These are phyloP conservation scores for Cyclostephanos tholiformis DNA, from an alignment of 108 stramenopile genomes.

Conservation along the genomic window DNA sequence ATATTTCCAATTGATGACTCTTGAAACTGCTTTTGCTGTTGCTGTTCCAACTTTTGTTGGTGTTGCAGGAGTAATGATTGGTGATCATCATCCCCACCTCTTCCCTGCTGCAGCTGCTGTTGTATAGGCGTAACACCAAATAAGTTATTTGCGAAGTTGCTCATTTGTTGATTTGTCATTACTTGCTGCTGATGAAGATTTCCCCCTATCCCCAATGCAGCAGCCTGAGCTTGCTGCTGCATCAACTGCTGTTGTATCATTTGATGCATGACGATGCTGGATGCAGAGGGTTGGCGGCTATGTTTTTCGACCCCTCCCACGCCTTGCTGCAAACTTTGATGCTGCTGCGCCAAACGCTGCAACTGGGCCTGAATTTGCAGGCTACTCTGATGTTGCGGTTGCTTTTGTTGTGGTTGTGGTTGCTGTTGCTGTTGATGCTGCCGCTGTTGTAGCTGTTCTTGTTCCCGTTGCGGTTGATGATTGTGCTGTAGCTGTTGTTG, in stretches of 20 bases:
- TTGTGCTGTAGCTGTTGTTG: slow-evolving; percentile 9
- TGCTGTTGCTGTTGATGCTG: slow-evolving; percentile 11
- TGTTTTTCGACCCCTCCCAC: background rate
- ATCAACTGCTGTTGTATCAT: background rate
- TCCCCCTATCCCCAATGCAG: background rate
- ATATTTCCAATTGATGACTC: background rate
- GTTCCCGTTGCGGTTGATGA: slow-evolving; percentile 18
- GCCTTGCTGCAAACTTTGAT: background rate
- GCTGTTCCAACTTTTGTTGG: background rate
- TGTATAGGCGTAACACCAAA: background rate
- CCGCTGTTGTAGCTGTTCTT: slow-evolving; percentile 6
- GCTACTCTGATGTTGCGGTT: background rate
- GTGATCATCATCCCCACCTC: background rate
- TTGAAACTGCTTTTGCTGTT: background rate
- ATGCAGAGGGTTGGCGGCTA: background rate
- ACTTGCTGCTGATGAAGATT: background rate
- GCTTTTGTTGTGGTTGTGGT: background rate
- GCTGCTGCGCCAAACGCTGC: slow-evolving; percentile 9
- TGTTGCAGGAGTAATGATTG: background rate
- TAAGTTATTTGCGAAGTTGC: background rate
- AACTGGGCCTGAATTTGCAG: background rate
- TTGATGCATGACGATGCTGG: background rate
- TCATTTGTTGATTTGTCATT: background rate
- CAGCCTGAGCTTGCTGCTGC: slow-evolving; percentile 5
- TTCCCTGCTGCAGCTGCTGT: background rate